Conservation (phyloP, 805 yeast species). For the Saturnispora saitoi region DNA sequence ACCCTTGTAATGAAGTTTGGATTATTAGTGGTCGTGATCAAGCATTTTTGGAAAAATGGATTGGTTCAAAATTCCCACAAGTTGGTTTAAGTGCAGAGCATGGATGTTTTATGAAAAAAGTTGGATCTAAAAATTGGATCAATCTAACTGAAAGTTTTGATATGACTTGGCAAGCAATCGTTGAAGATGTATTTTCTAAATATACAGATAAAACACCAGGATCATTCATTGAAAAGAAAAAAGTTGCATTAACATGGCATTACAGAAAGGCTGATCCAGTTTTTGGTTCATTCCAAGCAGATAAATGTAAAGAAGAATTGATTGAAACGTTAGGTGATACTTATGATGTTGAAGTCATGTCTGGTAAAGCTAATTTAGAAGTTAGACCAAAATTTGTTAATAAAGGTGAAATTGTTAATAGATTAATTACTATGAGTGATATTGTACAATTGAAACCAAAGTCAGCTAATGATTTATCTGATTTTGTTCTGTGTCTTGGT, state of each 20-base stretch:
- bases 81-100: slow-evolving; percentile 94
- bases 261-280: slow-evolving; percentile 93
- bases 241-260: slow-evolving; percentile 97
- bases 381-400: slow-evolving; percentile 93
- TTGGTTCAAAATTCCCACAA: slow-evolving; percentile 53
- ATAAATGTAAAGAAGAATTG: slow-evolving; percentile 58
- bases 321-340: slow-evolving; percentile 41
- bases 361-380: slow-evolving; percentile 94
- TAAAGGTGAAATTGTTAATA: slow-evolving; percentile 91
- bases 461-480: slow-evolving; percentile 47
- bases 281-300: slow-evolving; percentile 80
- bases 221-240: slow-evolving; percentile 73
- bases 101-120: slow-evolving; percentile 85
- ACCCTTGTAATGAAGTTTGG: slow-evolving; percentile 85
- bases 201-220: slow-evolving; percentile 91
- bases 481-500: slow-evolving; percentile 83
- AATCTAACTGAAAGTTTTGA: slow-evolving; percentile 76
- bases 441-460: slow-evolving; percentile 32
- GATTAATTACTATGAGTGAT: slow-evolving; percentile 59
- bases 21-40: slow-evolving; percentile 94
- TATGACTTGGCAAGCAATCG: slow-evolving; percentile 92
- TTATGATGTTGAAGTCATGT: slow-evolving; percentile 89
- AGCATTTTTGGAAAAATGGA: slow-evolving; percentile 78
- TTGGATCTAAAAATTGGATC: slow-evolving; percentile 62
- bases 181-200: slow-evolving; percentile 58